Base-by-base conservation (phyloP, 371 early-diverging fungal species). In the Mucor sp. region DNA sequence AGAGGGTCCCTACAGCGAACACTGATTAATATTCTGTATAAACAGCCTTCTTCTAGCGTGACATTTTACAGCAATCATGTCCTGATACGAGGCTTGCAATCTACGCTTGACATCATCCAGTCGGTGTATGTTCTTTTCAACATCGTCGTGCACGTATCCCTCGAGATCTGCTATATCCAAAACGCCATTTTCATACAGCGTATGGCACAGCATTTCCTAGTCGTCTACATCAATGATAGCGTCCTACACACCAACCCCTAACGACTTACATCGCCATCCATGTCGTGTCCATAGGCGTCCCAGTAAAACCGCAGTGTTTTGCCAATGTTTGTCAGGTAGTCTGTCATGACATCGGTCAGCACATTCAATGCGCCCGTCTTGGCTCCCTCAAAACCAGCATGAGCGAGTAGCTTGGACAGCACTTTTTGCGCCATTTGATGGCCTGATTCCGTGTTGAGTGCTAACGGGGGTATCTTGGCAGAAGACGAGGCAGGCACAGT, bases 321-420 rank as follows among this genome's bases (percentile, higher is more conserved):
- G 15, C 96, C 96, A 23, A 97, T 79, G 69, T 93, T 96, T 47
- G 81, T 53, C 39, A 98, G 75, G 68, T 92, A 94, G 57, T 95
- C 91, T 39, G 80, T 79, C 25, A 89, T 84, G 25, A 95, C 81
- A 64, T 95, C 96, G 21, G 91, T 89, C 59, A 95, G 66, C n/a
- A 93, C 83, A 41, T 88, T 77, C 64, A 95, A 67, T 21, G 95
- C 93, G 21, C 72, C 75, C 66, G 70, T 58, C 70, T 89, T 71
- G 72, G 87, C 75, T 72, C 88, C 89, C 75, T 97, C 96, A 81
- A 96, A 97, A 14, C 98, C 98, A 30, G 92, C 85, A 73, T 97
- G 96, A 47, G 90, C 84, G 37, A 96, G 81, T 37, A 96, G 67
- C 66, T 90, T 86, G 1, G 90, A 78, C 6, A 84, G 74, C 5